Conservation (phyloP, 805 yeast species). For the Torulaspora gathmanii region DNA sequence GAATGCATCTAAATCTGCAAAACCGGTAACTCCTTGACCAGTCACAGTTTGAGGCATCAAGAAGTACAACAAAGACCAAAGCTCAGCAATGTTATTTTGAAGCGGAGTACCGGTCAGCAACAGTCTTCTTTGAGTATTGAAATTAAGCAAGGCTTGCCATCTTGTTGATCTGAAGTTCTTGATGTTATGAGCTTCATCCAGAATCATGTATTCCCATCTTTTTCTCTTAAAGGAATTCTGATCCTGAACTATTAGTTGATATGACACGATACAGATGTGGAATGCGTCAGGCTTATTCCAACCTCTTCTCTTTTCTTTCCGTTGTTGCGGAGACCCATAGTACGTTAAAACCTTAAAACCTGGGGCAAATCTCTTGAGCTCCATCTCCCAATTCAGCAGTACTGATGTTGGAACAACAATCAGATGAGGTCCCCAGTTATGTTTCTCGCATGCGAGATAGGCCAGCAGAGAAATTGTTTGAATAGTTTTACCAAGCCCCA, state of each 20-base stretch:
- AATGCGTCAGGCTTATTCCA: conserved; percentile 96
- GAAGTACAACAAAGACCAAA: conserved; percentile 93
- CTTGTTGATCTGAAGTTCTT: conserved; percentile 93
- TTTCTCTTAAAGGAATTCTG: conserved; percentile 89
- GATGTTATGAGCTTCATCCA: conserved; percentile 97
- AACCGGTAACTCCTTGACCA: conserved; percentile 56
- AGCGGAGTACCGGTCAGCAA: conserved; percentile 94
- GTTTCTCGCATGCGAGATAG: conserved; percentile 88
- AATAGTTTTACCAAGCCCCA: conserved; percentile 97
- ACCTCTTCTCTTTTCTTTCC: conserved; percentile 92
- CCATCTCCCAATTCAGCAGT: conserved; percentile 99
- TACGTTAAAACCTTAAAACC: conserved; percentile 94
- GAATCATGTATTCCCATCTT: conserved; percentile 92
- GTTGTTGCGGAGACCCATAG: conserved; percentile 94
- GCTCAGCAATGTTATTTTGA: conserved; percentile 89
- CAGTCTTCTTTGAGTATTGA: conserved; percentile 84
- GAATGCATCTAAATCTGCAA: conserved; percentile 92
- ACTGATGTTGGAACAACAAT: conserved; percentile 97
- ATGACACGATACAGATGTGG: conserved; percentile 95
- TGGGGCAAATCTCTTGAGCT: conserved; percentile 95
- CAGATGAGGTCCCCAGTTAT: conserved; percentile 96
- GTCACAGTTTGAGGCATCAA: conserved; percentile 87
- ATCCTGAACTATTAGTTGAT: conserved; percentile 96
- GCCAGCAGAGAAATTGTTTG: conserved; percentile 87
- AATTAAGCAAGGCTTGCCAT: conserved; percentile 93